Base-by-base conservation (phyloP, 306 rosid species). In the Argentina anserina region DNA sequence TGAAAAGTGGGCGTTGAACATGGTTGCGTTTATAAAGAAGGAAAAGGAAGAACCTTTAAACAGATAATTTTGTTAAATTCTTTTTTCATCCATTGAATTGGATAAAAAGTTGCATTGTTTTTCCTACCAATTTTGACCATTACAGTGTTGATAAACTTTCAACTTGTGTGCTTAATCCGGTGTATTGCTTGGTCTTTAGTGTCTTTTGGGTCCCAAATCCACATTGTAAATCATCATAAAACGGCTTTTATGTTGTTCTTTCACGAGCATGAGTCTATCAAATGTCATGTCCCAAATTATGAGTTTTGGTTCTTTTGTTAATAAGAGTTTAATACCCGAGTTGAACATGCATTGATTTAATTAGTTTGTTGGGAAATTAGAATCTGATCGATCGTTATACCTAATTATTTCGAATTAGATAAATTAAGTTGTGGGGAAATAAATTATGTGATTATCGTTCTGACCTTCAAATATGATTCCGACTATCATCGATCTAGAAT, bases 51-150 rank as follows among this genome's bases (percentile, higher is more conserved):
- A 83, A 74, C 61, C 65, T 72, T 86, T 86, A 71, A 73, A 78
- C 85, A 88, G 90, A 76, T 61, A 50, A 85, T 74, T 84, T 79
- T 65, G 46, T 31, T 20, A 37, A n/a, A 81, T 82, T 83, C 88
- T 78, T 78, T 82, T 79, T 83, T 81, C 59, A 84, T 83, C 86
- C 87, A 76, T 86, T 76, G 91, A 86, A 82, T 84, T 81, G 87
- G 89, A 85, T 89, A 74, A 70, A 81, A 92, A 88, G 87, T 65
- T 49, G 78, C 84, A 81, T 79, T 84, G 79, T 81, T 86, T 91
- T 86, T 81, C 83, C 67, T 81, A 83, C 85, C 89, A 86, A 33
- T 61, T 31, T 89, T 90, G 94, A 90, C 97, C 65, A 70, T 86
- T 83, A 89, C 92, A 87, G 92, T 89, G 65, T 64, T 46, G 26